A percentile compares a stretch with the other conserved stretches of the same genome.
These are phyloP conservation scores for Thamnidium elegans DNA, from an alignment of 192 early-diverging fungal genomes.

Conservation along the genomic window DNA sequence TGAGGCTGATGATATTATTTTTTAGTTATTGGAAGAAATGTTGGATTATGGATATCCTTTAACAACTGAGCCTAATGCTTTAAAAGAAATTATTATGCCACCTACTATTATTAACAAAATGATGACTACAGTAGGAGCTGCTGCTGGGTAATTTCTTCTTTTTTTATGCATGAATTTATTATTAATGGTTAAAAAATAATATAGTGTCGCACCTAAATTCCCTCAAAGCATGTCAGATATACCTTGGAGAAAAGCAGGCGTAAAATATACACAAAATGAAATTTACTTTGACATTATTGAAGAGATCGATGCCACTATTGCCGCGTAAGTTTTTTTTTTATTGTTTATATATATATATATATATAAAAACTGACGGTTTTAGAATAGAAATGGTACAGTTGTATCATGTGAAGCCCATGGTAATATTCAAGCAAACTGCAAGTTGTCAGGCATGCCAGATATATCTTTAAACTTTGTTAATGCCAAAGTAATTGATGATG, in stretches of 20 bases:
- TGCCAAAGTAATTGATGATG: constrained; percentile 70
- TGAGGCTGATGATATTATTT: neutral
- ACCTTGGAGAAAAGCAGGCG: constrained; percentile 85
- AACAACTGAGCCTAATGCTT: constrained; percentile 82
- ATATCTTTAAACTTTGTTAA: constrained; percentile 73
- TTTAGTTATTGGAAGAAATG: constrained; percentile 87
- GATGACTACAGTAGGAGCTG: constrained; percentile 77
- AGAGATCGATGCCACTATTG: constrained; percentile 82
- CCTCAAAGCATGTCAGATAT: constrained; percentile 69
- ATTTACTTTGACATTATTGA: constrained; percentile 93
- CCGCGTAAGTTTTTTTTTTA: constrained; percentile 43
- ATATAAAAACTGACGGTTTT: neutral
- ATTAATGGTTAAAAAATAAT: neutral
- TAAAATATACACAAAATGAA: constrained; percentile 89
- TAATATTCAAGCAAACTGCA: constrained; percentile 69
- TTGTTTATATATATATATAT: constrained; percentile 1
- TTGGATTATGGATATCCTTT: constrained; percentile 88
- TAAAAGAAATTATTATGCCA: constrained; percentile 83
- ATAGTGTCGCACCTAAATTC: constrained; percentile 53
- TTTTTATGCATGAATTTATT: no score
- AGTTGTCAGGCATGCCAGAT: constrained; percentile 91
- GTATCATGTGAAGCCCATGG: constrained; percentile 80
- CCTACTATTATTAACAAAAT: constrained; percentile 84
- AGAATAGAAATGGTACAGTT: constrained; percentile 56
- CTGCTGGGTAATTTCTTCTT: constrained; percentile 32